Evolutionary conservation across 192 early-diverging fungal species (phyloP).

Genomic region (Mortierella hygrophila): DNA sequence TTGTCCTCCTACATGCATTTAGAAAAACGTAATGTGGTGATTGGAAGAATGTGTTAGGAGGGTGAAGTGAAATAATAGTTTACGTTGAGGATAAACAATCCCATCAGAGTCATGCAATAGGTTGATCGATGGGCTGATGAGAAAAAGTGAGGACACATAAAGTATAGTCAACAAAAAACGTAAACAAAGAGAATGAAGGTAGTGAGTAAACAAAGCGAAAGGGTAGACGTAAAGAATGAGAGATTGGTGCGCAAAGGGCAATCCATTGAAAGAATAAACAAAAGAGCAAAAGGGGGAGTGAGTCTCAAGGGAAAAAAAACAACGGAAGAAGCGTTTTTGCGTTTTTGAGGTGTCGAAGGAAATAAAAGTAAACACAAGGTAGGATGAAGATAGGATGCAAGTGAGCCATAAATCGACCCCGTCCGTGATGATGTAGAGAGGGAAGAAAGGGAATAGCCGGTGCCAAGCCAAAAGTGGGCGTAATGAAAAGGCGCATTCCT

Average conservation of each 20-base stretch:
- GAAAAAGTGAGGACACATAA: neutral
- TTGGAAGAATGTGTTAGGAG: neutral
- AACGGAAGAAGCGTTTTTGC: too few species aligned
- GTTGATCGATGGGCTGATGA: neutral
- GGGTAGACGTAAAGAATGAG: neutral
- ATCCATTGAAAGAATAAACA: neutral
- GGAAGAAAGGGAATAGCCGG: neutral
- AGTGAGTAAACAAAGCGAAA: conserved; percentile 1
- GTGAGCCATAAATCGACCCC: neutral
- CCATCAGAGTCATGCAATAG: neutral
- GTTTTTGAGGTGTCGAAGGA: too few species aligned
- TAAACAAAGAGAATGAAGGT: neutral
- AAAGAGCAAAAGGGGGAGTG: neutral
- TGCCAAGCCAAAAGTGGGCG: neutral
- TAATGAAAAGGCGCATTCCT: neutral
- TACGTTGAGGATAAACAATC: neutral
- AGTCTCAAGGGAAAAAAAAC: neutral
- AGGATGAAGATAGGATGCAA: neutral
- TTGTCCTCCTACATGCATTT: conserved; percentile 67
- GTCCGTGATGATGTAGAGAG: neutral
- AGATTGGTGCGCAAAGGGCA: neutral
- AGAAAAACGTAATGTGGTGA: neutral
- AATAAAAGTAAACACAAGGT: too few species aligned
- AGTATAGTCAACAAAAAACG: neutral
- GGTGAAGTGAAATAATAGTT: neutral